phyloP scores from a whole-genome alignment of 225 moss, liverwort and hornwort species.

The Physcomitrellopsis africana region DNA sequence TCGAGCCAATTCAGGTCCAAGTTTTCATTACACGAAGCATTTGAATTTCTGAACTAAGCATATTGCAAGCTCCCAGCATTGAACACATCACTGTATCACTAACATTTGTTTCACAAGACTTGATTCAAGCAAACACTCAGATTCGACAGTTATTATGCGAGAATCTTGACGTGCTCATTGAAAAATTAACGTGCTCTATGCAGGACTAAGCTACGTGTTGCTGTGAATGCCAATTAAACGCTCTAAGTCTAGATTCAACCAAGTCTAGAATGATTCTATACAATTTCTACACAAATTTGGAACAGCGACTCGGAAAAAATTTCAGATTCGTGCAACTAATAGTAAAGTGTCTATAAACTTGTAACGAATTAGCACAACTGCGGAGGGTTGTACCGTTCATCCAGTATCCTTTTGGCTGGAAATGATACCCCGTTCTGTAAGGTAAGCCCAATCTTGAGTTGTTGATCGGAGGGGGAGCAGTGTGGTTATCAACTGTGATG shows the following conservation, averaged over 20 bases:
- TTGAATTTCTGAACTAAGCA: not conserved
- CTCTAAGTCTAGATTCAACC: not conserved
- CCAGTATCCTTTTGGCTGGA: conserved; percentile 38
- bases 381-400: conserved; percentile 32
- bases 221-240: not conserved
- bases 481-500: conserved; percentile 13
- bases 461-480: conserved; percentile 15
- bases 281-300: not conserved
- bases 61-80: not conserved
- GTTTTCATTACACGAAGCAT: not conserved
- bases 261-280: not conserved
- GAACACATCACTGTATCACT: not conserved
- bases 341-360: not conserved
- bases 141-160: not conserved
- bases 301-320: not conserved
- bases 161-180: not conserved
- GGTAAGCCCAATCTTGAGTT: conserved; percentile 33
- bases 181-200: not conserved
- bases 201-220: not conserved
- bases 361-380: not conserved
- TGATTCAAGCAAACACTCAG: not conserved
- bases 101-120: not conserved
- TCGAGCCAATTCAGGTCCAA: not conserved
- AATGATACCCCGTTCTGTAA: conserved; percentile 41
- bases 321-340: not conserved